Evolutionary conservation across 148 eudicot genomes (phyloP).

Genomic region (Vaccinium myrtillus): DNA sequence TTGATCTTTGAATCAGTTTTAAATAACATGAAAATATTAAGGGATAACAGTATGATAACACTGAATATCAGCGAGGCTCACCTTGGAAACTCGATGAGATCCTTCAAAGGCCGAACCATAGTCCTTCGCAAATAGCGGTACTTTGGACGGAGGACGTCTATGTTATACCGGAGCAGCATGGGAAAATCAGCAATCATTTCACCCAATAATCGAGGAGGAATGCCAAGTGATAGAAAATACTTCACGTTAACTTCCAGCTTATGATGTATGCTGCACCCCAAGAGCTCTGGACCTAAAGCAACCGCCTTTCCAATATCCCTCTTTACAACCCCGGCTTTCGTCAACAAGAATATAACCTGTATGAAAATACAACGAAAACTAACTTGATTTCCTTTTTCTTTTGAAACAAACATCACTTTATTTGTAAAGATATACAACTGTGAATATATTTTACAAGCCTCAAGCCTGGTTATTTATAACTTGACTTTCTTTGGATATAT

Average conservation of each 20-base stretch:
- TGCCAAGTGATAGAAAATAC: constrained; percentile 84
- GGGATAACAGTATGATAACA: background rate
- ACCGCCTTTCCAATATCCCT: constrained; percentile 74
- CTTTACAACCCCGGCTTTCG: constrained; percentile 76
- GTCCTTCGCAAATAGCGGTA: constrained; percentile 77
- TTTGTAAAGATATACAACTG: no score
- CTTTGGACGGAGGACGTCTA: constrained; percentile 84
- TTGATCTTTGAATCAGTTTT: background rate
- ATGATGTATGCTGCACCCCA: constrained; percentile 84
- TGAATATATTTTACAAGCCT: no score
- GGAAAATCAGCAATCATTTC: constrained; percentile 92
- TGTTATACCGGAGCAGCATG: constrained; percentile 81
- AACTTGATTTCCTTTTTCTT: background rate
- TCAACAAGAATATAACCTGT: constrained; percentile 84
- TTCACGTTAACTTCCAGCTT: constrained; percentile 84
- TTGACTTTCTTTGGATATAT: background rate
- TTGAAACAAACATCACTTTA: no score
- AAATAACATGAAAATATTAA: background rate
- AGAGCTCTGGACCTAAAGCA: constrained; percentile 83
- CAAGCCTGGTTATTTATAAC: background rate
- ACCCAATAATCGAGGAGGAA: constrained; percentile 57
- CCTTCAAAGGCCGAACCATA: constrained; percentile 85
- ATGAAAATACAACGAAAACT: background rate
- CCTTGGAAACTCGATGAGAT: constrained; percentile 94
- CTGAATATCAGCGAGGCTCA: constrained; percentile 16